Percentiles rank a stretch among this genome's conserved stretches.
Conservation (phyloP, 768 basidiomycete genomes). For the Agaricus sinodeliciosus region DNA sequence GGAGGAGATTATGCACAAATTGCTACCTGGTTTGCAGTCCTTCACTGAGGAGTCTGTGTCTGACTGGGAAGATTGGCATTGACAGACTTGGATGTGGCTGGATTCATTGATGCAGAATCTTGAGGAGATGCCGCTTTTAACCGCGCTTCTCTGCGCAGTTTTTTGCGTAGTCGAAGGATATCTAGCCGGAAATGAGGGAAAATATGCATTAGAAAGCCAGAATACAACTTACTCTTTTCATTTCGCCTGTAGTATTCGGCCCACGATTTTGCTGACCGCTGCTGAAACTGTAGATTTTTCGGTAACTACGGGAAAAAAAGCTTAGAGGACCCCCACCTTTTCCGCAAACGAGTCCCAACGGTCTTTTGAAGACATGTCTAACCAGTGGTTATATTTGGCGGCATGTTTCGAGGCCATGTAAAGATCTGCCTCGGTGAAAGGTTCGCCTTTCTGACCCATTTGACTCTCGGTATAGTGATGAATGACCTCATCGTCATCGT, state of each 20-base stretch:
- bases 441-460: conserved; percentile 46
- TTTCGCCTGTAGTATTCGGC: conserved; percentile 50
- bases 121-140: conserved; percentile 15
- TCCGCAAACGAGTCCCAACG: conserved; percentile 51
- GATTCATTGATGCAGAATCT: conserved; percentile 25
- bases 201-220: background rate
- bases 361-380: conserved; percentile 31
- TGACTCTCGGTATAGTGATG: conserved; percentile 31
- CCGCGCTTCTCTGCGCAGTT: conserved; percentile 25
- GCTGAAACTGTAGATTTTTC: conserved; percentile 37
- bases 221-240: conserved; percentile 32
- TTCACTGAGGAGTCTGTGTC: conserved; percentile 21
- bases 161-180: conserved; percentile 30
- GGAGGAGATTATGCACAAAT: background rate
- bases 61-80: conserved; percentile 18
- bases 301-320: background rate
- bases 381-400: conserved; percentile 41
- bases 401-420: conserved; percentile 56
- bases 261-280: conserved; percentile 54
- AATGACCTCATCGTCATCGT: conserved; percentile 31
- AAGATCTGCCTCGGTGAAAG: conserved; percentile 57
- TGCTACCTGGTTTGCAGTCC: conserved; percentile 14
- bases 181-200: conserved; percentile 17
- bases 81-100: conserved; percentile 24
- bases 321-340: conserved; percentile 29